Evolutionary conservation across 495 filamentous ascomycete species (phyloP), one percentile per base, ranked within the genome.

Genomic region (Cladorrhinum samala): DNA sequence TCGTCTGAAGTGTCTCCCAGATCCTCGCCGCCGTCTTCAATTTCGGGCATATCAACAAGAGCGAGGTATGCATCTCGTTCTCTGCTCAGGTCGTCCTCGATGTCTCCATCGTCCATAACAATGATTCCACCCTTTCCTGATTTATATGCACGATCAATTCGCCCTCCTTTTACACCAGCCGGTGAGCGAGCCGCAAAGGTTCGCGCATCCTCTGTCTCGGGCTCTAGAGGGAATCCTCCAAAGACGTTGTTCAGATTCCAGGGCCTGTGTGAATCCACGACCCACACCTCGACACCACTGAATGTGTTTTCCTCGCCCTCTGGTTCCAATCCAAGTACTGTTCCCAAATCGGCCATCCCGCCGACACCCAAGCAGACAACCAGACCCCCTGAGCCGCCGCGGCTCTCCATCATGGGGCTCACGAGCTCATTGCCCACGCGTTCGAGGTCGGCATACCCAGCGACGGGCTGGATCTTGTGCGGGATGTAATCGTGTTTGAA

Each of bases 231-330:
- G 51, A 79, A 78, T 8, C 86, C 88, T 6, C 85, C 88, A 71
- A 96, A 97, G 7, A 97, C 83, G 71, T 97, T 98, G 48, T 80
- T 82, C 65, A 98, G 64, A 69, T 98, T 96, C 92, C 92, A 98
- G 44, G 92, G 92, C 61, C 93, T 75, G 66, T 90, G 77, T 39
- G 91, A 83, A 73, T 98, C 93, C 54, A 96, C 78, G 16, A 96
- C 77, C 93, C 93, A 98, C 18, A 95, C 87, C 68, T 97, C 91
- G 1, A 97, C 85, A 11, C 87, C 88, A 9, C 67, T 72, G 46
- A 75, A 76, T 44, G 82, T 77, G 50, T 81, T 79, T 43, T 84
- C 83, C 18, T 74, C 79, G 6, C 74, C 81, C 18, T 82, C 75
- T 0, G 68, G 69, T 17, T 80, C 74, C 59, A 96, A 67, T 3